A percentile compares a stretch with the other conserved stretches of the same genome.
These are phyloP conservation scores for Linnemannia schmuckeri DNA, from an alignment of 192 early-diverging fungal genomes.

Conservation along the genomic window DNA sequence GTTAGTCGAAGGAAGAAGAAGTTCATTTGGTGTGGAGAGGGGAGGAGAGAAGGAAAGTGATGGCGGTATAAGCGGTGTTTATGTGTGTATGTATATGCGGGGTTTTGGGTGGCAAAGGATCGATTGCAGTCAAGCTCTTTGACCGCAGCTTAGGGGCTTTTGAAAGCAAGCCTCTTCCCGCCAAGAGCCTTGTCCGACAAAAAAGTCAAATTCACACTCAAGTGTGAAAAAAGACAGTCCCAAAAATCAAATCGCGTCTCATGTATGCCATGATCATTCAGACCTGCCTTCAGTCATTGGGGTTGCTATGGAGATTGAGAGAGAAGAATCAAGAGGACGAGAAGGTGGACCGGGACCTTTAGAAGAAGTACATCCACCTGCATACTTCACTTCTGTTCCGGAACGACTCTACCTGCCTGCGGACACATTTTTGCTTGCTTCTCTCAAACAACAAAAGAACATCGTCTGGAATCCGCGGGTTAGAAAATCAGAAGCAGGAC, in stretches of 20 bases:
- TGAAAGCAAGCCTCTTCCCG: too few relatives aligned
- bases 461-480: background rate
- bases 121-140: background rate
- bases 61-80: background rate
- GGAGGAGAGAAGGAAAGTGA: background rate
- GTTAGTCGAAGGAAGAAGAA: background rate
- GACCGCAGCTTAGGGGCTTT: background rate
- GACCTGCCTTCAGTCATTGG: background rate
- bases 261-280: too few relatives aligned
- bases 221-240: background rate
- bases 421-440: background rate
- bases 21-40: constrained; percentile 2
- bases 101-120: background rate
- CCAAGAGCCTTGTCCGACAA: too few relatives aligned
- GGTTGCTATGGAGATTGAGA: background rate
- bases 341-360: background rate
- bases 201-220: background rate
- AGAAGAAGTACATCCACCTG: background rate
- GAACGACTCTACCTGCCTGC: background rate
- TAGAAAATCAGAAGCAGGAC: background rate
- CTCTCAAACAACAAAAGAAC: too few relatives aligned
- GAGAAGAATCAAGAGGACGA: too few relatives aligned
- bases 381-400: background rate
- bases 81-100: background rate
- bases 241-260: background rate